Base-by-base conservation (phyloP, 2,329 filamentous ascomycete genomes). In the Thielaviopsis musarum region DNA sequence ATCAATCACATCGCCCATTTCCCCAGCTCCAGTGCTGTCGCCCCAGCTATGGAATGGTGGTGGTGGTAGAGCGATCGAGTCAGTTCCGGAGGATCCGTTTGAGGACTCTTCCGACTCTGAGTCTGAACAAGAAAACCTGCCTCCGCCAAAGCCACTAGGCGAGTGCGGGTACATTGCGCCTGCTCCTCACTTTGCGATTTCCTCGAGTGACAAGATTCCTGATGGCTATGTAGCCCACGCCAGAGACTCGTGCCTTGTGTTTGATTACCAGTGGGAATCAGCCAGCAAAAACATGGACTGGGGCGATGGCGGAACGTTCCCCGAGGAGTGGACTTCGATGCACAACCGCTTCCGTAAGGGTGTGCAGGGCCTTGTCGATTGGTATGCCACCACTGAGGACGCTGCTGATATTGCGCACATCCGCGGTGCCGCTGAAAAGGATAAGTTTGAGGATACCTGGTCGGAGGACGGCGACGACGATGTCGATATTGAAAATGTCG, bases 211-310 rank as follows among this genome's bases (percentile, higher is more conserved):
- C 52, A 83, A 85, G 7, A 96, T 97, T 61, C 93, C 93, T 0
- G 75, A 82, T 2, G 93, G 91, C 1, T 95, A 94, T 68, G 87
- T 95, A 19, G 81, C 88, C 0, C 93, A 98, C 71, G 91, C 91
- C 9, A 82, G 90, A 63, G 89, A 97, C 68, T 82, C 85, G 13
- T 97, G 90, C 67, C 77, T 88, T 5, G 79, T 87, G 56, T 78
- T 96, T n/a, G 93, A 98, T 70, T 94, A 88, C 66, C 87, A 91
- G 66, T 98, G 93, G 91, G 91, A 98, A 67, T 96, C 91, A 62
- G 91, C 91, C 77, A 80, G 87, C 15, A 74, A 79, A 2, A 82
- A 87, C 0, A 77, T 88, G 52, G 77, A 84, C 63, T 97, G 93
- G 87, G 91, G 91, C 6, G 84, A 89, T 66, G 91, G 91, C 10